Evolutionary conservation across 2,329 filamentous ascomycete species (phyloP).

Genomic region (Drechslera avenae): DNA sequence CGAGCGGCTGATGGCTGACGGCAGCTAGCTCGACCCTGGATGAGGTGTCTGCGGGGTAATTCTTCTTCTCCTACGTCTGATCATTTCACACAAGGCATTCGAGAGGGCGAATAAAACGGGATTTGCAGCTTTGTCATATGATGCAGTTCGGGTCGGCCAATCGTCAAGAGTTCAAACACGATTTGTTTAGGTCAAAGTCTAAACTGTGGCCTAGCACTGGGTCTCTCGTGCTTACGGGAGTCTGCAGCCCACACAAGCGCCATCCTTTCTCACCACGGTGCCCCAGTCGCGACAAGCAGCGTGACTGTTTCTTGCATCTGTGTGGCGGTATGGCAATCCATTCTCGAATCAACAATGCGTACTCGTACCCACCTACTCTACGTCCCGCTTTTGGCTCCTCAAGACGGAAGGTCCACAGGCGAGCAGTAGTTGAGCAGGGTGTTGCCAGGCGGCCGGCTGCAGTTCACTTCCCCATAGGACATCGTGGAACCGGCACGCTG

Average conservation of each 20-base stretch:
- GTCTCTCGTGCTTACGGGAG: slow-evolving; percentile 13
- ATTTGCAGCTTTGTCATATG: background rate
- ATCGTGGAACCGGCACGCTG: slow-evolving; percentile 1
- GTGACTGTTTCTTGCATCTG: slow-evolving; percentile 12
- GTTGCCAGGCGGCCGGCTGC: slow-evolving; percentile 11
- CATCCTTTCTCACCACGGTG: slow-evolving; percentile 5
- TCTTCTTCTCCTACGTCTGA: background rate
- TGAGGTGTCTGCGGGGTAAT: slow-evolving; percentile 31
- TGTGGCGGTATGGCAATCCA: slow-evolving; percentile 15
- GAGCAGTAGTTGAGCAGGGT: slow-evolving; percentile 6
- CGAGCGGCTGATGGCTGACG: slow-evolving; percentile 36
- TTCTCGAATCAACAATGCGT: slow-evolving; percentile 8
- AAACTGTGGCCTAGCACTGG: background rate
- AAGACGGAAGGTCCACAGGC: slow-evolving; percentile 24
- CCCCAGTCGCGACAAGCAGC: slow-evolving; percentile 6
- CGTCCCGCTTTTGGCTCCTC: slow-evolving; percentile 13
- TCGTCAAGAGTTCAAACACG: background rate
- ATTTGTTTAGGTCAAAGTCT: background rate
- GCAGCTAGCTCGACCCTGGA: slow-evolving; percentile 23
- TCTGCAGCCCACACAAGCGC: slow-evolving; percentile 18
- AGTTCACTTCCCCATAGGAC: slow-evolving; percentile 21
- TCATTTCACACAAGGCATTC: background rate
- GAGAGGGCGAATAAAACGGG: background rate
- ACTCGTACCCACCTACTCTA: slow-evolving; percentile 11
- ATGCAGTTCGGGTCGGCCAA: too few species aligned